Evolutionary conservation across 495 filamentous ascomycete species (phyloP).

Genomic region (Podospora pseudoanserina): DNA sequence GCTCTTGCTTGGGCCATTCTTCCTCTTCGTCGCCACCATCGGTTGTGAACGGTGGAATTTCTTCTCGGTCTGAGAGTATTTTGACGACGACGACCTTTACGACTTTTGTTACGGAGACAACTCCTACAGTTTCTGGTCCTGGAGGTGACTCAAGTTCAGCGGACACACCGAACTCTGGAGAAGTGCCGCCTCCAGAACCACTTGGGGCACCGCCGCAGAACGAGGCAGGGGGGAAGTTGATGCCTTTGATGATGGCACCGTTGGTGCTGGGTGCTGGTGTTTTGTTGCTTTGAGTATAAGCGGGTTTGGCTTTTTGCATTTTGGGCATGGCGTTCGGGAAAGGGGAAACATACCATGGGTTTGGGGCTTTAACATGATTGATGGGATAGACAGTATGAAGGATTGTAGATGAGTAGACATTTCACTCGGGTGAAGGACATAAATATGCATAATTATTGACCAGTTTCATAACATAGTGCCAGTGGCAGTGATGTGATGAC

Average conservation of each 20-base stretch:
- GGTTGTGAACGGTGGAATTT: background rate
- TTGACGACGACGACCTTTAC: background rate
- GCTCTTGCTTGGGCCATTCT: conserved; percentile 3
- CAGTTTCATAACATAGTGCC: too few species aligned
- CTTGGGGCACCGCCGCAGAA: background rate
- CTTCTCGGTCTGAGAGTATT: background rate
- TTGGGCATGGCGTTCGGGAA: background rate
- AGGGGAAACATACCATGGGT: background rate
- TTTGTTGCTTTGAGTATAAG: background rate
- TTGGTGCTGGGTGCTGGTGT: background rate
- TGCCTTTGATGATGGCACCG: background rate
- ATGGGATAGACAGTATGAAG: background rate
- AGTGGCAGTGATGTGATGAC: too few species aligned
- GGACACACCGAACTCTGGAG: background rate
- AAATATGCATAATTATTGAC: background rate
- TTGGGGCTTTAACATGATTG: background rate
- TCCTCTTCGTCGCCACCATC: conserved; percentile 5
- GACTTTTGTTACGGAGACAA: background rate
- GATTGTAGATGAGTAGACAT: background rate
- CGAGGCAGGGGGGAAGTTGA: background rate
- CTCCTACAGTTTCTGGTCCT: background rate
- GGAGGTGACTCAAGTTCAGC: background rate
- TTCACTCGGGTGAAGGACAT: background rate
- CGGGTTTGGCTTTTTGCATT: background rate
- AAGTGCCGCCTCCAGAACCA: background rate